These are phyloP conservation scores for Gaillardinia entomophila DNA, from an alignment of 805 yeast genomes.

Conservation along the genomic window DNA sequence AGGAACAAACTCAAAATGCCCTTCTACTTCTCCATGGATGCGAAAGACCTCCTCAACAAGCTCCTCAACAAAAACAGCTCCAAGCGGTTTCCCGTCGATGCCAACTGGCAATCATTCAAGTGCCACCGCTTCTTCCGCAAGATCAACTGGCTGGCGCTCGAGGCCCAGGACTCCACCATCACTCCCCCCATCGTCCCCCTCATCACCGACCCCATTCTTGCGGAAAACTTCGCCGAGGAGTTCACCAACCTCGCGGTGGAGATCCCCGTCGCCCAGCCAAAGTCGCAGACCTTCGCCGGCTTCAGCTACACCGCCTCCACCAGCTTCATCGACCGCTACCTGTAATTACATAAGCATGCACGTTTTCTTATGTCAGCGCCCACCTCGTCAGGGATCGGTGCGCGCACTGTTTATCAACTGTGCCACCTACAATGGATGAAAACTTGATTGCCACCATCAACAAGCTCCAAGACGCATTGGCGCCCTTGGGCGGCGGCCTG, in stretches of 20 bases:
- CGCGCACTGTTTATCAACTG: background rate
- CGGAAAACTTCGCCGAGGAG: constrained; percentile 40
- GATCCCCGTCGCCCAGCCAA: background rate
- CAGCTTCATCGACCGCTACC: constrained; percentile 23
- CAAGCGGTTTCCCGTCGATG: constrained; percentile 34
- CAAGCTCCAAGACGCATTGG: constrained; percentile 92
- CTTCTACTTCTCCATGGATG: constrained; percentile 35
- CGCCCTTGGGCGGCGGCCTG: constrained; percentile 89
- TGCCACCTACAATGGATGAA: constrained; percentile 54
- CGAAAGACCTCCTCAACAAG: constrained; percentile 35
- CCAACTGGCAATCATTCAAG: constrained; percentile 24
- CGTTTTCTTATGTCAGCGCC: background rate
- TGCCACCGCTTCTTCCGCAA: constrained; percentile 35
- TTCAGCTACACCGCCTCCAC: constrained; percentile 41
- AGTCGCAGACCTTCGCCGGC: constrained; percentile 26
- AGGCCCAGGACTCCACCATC: constrained; percentile 11
- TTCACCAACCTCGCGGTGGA: constrained; percentile 36
- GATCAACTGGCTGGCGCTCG: constrained; percentile 32
- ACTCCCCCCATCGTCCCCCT: constrained; percentile 35
- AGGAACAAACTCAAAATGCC: constrained; percentile 33
- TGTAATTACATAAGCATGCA: background rate
- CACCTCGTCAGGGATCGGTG: no score
- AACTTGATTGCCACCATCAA: constrained; percentile 77
- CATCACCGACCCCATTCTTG: constrained; percentile 38
- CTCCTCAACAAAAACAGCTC: constrained; percentile 30